These are phyloP conservation scores for Diaporthe australafricana DNA, from an alignment of 2,329 filamentous ascomycete species.

Conservation along the genomic window DNA sequence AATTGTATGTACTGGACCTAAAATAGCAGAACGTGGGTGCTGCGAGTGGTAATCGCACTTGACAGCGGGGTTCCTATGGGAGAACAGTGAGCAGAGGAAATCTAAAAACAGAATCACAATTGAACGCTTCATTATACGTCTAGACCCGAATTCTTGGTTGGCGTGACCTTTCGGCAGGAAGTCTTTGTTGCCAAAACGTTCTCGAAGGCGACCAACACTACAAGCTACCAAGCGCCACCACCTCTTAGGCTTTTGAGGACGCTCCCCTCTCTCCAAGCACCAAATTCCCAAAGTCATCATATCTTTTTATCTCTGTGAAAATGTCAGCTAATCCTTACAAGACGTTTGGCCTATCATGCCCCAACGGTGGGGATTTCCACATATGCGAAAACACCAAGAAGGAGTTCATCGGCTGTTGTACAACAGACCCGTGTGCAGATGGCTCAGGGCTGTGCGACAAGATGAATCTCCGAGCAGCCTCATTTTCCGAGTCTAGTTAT, in stretches of 20 bases:
- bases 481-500: conserved; percentile 45
- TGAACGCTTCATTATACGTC: background rate
- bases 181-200: conserved; percentile 12
- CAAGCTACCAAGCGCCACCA: background rate
- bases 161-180: background rate
- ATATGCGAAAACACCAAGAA: conserved; percentile 46
- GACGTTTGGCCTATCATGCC: conserved; percentile 42
- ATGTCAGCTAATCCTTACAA: conserved; percentile 23
- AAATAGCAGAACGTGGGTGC: background rate
- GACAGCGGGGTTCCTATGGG: background rate
- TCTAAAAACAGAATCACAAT: background rate
- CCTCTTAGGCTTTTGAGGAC: background rate
- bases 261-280: background rate
- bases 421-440: conserved; percentile 48
- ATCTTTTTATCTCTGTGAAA: background rate
- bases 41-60: background rate
- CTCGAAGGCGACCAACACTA: background rate
- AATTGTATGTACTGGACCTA: background rate
- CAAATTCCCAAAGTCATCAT: background rate
- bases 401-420: conserved; percentile 55
- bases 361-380: conserved; percentile 48
- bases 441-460: conserved; percentile 49
- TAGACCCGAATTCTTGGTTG: background rate
- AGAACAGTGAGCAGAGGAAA: background rate
- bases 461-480: conserved; percentile 42